Evolutionary conservation across 176 grass and related monocot genomes (phyloP).

Genomic region (Eragrostis nindensis): DNA sequence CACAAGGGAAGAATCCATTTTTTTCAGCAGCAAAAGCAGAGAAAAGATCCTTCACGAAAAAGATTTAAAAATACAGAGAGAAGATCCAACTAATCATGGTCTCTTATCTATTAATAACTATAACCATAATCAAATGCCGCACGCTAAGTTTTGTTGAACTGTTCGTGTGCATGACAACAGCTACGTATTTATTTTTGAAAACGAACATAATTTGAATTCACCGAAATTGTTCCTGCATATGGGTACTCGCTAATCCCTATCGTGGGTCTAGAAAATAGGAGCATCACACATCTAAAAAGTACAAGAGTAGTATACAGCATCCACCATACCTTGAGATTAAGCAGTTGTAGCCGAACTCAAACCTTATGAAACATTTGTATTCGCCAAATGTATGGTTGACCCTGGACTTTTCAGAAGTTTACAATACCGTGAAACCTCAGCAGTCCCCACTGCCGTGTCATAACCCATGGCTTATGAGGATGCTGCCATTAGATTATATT

Average conservation of each 20-base stretch:
- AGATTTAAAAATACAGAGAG: not conserved
- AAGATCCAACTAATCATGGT: slow-evolving; percentile 23
- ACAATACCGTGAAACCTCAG: not conserved
- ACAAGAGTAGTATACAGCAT: too few relatives aligned
- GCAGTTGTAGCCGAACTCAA: too few relatives aligned
- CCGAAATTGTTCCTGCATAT: too few relatives aligned
- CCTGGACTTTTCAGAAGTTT: not conserved
- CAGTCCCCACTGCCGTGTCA: slow-evolving; percentile 7
- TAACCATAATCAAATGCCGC: not conserved
- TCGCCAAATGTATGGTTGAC: not conserved
- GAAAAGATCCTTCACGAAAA: not conserved
- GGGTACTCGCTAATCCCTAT: too few relatives aligned
- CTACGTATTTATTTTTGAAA: not conserved
- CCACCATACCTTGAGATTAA: too few relatives aligned
- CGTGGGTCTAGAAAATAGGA: too few relatives aligned
- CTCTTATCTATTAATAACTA: not conserved
- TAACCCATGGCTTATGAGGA: not conserved
- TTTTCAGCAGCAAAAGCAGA: not conserved
- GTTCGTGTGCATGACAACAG: not conserved
- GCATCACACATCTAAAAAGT: not conserved
- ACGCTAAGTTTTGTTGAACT: not conserved
- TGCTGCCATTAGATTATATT: slow-evolving; percentile 4
- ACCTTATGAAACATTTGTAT: not conserved
- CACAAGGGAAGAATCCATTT: slow-evolving; percentile 3
- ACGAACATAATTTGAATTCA: not conserved